A percentile compares a stretch with the other conserved stretches of the same genome.
Conservation (phyloP, 495 filamentous ascomycete species). For the Pseudevernia furfuracea region DNA sequence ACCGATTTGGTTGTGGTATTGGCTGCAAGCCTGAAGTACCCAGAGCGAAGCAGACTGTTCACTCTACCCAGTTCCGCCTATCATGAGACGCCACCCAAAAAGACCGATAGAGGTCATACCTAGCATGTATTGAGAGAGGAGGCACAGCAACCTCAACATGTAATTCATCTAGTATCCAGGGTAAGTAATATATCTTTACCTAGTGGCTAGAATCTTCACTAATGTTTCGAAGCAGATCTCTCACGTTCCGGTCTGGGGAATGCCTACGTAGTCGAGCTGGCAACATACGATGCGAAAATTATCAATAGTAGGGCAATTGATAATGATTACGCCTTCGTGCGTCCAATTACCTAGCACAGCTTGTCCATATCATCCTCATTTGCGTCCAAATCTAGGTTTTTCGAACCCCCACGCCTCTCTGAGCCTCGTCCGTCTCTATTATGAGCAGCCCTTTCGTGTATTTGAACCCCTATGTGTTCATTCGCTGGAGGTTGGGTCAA, state of each 20-base stretch:
- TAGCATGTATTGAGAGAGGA: not conserved
- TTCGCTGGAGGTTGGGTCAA: not conserved
- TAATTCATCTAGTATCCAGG: not conserved
- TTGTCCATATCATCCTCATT: not conserved
- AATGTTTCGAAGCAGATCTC: not conserved
- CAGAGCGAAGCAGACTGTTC: not conserved
- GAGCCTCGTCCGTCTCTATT: too few species aligned
- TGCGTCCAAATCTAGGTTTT: not conserved
- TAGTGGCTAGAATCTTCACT: not conserved
- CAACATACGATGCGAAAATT: not conserved
- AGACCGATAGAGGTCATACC: not conserved
- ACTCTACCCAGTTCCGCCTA: not conserved
- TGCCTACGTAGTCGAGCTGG: not conserved
- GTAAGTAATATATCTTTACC: not conserved
- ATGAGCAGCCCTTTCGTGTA: not conserved
- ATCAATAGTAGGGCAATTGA: not conserved
- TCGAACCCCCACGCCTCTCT: too few species aligned
- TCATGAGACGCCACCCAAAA: not conserved
- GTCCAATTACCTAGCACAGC: not conserved
- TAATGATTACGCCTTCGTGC: not conserved
- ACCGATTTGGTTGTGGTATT: slow-evolving; percentile 3
- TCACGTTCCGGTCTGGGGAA: not conserved
- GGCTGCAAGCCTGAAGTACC: not conserved
- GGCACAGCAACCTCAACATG: not conserved
- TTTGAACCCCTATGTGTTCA: not conserved